Evolutionary conservation across 805 yeast genomes (phyloP).

Genomic region (Schwanniomyces occidentalis): DNA sequence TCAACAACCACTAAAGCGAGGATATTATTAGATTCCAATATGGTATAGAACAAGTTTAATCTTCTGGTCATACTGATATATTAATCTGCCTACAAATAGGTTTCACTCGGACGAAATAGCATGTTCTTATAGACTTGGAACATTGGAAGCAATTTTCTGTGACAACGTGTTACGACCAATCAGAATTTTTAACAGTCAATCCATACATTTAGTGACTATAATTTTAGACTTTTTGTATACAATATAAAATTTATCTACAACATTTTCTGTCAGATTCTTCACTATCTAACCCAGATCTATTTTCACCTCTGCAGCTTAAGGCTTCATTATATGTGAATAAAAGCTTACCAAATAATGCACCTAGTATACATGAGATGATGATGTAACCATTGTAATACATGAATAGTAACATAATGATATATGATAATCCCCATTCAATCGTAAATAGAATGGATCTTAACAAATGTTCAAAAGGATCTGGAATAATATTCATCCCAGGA

Average conservation of each 20-base stretch:
- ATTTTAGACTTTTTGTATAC: too few species aligned
- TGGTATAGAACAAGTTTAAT: too few species aligned
- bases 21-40: too few species aligned
- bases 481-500: slow-evolving; percentile 20
- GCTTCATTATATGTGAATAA: slow-evolving; percentile 51
- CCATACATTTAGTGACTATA: too few species aligned
- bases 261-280: slow-evolving; percentile 25
- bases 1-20: slow-evolving; percentile 19
- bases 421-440: slow-evolving; percentile 62
- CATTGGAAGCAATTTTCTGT: too few species aligned
- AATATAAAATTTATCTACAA: slow-evolving; percentile 13
- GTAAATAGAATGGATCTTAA: slow-evolving; percentile 51
- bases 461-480: slow-evolving; percentile 51
- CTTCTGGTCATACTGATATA: too few species aligned
- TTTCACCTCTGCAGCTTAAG: slow-evolving; percentile 13
- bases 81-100: too few species aligned
- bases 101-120: too few species aligned
- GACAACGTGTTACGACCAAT: too few species aligned
- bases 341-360: slow-evolving; percentile 59
- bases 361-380: slow-evolving; percentile 61
- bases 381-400: slow-evolving; percentile 76
- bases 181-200: too few species aligned
- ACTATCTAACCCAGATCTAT: slow-evolving; percentile 10
- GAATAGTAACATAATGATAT: slow-evolving; percentile 67
- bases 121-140: too few species aligned